These are phyloP conservation scores for Neoarthrinium moseri DNA, from an alignment of 2,329 filamentous ascomycete species.

Conservation along the genomic window DNA sequence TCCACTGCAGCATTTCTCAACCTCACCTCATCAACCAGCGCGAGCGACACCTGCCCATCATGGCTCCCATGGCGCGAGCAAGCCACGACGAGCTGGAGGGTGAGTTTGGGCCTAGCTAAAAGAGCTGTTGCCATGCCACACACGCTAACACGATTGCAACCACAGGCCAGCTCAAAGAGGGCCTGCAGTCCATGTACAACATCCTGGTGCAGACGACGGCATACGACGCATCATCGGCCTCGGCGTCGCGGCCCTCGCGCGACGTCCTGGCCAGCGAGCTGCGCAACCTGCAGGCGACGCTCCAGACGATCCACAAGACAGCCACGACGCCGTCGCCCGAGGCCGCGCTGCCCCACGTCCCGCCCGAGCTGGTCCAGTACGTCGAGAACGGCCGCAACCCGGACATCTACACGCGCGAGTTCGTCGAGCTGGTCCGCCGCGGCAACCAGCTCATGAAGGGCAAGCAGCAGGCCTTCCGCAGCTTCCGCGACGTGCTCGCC, in stretches of 20 bases:
- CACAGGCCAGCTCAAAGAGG: conserved; percentile 31
- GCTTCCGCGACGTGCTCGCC: conserved; percentile 62
- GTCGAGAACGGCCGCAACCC: conserved; percentile 71
- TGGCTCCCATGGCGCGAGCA: conserved; percentile 32
- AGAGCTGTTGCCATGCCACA: too few relatives aligned
- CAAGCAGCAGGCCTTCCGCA: conserved; percentile 59
- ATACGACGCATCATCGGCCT: conserved; percentile 50
- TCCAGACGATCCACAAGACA: conserved; percentile 38
- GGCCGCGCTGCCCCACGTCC: conserved; percentile 48
- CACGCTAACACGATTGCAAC: neutral
- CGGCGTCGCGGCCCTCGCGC: conserved; percentile 38
- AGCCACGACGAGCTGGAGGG: conserved; percentile 35
- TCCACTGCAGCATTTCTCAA: neutral
- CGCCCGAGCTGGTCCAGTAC: conserved; percentile 64
- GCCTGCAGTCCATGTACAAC: conserved; percentile 32
- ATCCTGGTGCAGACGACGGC: conserved; percentile 56
- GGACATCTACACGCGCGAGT: conserved; percentile 73
- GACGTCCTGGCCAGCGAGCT: conserved; percentile 58
- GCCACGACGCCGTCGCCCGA: conserved; percentile 32
- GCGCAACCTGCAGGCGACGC: conserved; percentile 36
- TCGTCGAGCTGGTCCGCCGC: conserved; percentile 66
- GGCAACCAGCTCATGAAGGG: conserved; percentile 67
- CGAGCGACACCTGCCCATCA: conserved; percentile 12
- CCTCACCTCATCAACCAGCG: neutral
- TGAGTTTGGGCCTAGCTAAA: conserved; percentile 15